Base-by-base conservation (phyloP, 805 yeast species). In the Sugiyamaella americana region DNA sequence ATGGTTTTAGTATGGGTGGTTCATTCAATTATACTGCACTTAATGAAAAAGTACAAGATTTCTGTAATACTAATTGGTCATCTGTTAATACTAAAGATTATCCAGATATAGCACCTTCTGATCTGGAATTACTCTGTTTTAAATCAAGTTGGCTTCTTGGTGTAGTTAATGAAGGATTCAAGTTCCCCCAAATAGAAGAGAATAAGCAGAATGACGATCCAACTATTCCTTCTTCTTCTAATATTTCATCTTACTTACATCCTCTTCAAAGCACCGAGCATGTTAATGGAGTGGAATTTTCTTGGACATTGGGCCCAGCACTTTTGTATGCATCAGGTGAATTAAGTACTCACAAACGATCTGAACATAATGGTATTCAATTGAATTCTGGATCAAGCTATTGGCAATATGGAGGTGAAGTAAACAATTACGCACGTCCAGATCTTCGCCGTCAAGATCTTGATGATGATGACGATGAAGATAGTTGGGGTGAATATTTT, bases 251-350 rank as follows among this genome's bases (percentile, higher is more conserved):
- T 4, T 55, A 49, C 37, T 47, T 58, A 72, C 59, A 83, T 24
- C 82, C 89, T 0, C 88, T 93, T 65, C 87, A 84, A 64, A 83
- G 94, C 50, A 88, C 93, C 0, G 81, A 82, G 46, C 73, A 80
- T 16, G 78, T 93, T 26, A 75, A 86, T 49, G 96, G 94, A 1
- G 78, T 80, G 3, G 98, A 93, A 55, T 69, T 93, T 16, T 84
- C 96, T 0, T 93, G 99, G 99, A 91, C 98, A 0, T 62, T 93
- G 30, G 99, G 98, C 3, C 82, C 84, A 58, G 87, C 89, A 22
- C 61, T 93, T 3, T 63, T 91, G 10, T 86, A 80, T 62, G 96
- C 96, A 0, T 79, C 95, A 0, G 76, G 88, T 8, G 80, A 79
- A 51, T 18, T 48, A n/a, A 50, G 50, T 11, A 43, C 26, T 3